Base-by-base conservation (phyloP, 257 asterid species). In the Nicotiana noctiflora region DNA sequence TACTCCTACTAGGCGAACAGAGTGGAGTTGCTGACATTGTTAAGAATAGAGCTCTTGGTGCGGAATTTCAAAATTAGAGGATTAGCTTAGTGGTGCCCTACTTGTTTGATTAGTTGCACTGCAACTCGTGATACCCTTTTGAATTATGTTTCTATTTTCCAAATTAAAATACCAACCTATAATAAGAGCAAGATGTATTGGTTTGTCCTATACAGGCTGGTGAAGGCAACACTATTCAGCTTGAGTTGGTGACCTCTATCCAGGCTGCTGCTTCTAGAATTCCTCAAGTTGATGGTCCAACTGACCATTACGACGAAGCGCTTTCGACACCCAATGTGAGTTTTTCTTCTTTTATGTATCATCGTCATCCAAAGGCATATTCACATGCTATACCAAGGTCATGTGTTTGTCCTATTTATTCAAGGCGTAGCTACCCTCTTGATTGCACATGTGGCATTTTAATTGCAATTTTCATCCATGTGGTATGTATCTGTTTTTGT, bases 301-400 rank as follows among this genome's bases (percentile, higher is more conserved):
- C 96, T 70, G 97, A 90, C 89, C 92, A 97, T 63, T 93, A 93
- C 62, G 97, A 93, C 86, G 97, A 94, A n/a, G 88, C 80, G 31
- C 97, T 91, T 34, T 89, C 98, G 40, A 93, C 98, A n/a, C 98
- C 97, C 40, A 94, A 91, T 85, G 98, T 94, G 84, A 86, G 93
- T 77, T 84, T 65, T 62, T 13, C 59, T 80, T 83, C 74, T 19
- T 64, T 64, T 31, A 64, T 74, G 49, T 13, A 72, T 23, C 78
- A 72, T 72, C 15, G 2, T 72, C 40, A 23, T 7, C 15, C 19
- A 46, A 29, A 46, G 60, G 21, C 40, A 72, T 72, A 40, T 51
- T 13, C 23, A 21, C 61, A 23, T 46, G 60, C 78, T 72, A 72
- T 72, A 46, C 23, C 23, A 49, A 6, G 21, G 13, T 70, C 55